Base-by-base conservation (phyloP, 2,329 filamentous ascomycete species). In the Aureobasidium pullulans region DNA sequence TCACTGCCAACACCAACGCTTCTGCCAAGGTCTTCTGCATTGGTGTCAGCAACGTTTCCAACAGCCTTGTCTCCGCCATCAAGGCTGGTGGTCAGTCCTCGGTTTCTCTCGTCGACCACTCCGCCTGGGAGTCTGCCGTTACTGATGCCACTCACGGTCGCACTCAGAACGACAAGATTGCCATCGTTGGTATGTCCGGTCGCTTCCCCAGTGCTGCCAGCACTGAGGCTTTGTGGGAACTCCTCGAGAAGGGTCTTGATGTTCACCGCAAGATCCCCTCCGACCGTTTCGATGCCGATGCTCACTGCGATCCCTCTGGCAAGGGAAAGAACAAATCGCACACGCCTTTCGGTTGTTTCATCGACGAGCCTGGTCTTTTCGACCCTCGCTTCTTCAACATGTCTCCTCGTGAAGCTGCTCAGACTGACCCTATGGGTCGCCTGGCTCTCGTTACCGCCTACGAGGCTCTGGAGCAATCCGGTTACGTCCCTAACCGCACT, bases 301-400 rank as follows among this genome's bases (percentile, higher is more conserved):
- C 82, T 19, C 88, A 91, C 68, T 83, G 80, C 63, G 88, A 92
- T 67, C 81, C 85, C 5, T 84, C 84, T 6, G 86, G 87, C 23
- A 90, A 90, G 71, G 80, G 77, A 34, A 85, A 85, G 71, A 92
- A 91, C 75, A 90, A 88, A 60, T 88, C 84, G 57, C 85, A 89
- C 71, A 90, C 87, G 1, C 86, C 85, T 3, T 90, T 84, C 66
- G 88, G 88, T 15, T 89, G 87, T 75, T 91, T 85, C 74, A 82
- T 90, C 64, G 84, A 90, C 62, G 82, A 90, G 62, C 88, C 88
- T 0, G 87, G 87, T 59, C 77, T 87, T 49, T 93, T 93, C 67
- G 89, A 93, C 66, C 85, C 87, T n/a, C 80, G 86, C 1, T 92
- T 93, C 75, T 93, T 93, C 81, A 90, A 90, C 73, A 91, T 93